Evolutionary conservation across 2,329 filamentous ascomycete genomes (phyloP).

Genomic region (Curvularia sp.): DNA sequence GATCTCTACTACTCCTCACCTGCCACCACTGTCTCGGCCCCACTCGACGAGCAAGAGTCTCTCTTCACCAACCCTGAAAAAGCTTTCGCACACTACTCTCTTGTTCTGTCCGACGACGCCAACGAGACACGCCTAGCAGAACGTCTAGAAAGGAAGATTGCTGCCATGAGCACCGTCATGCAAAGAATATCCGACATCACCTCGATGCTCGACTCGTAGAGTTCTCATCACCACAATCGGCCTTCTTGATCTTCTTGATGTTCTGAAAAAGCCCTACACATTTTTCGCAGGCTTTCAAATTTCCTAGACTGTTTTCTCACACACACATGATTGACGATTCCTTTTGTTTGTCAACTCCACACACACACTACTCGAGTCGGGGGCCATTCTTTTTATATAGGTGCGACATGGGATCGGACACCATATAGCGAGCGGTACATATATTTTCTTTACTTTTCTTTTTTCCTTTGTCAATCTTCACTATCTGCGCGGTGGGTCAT

Average conservation of each 20-base stretch:
- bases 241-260: conserved; percentile 9
- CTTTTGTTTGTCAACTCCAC: conserved; percentile 29
- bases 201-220: conserved; percentile 46
- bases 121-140: conserved; percentile 41
- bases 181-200: conserved; percentile 46
- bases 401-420: conserved; percentile 6
- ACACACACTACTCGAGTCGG: conserved; percentile 15
- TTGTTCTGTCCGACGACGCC: conserved; percentile 66
- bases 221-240: background rate
- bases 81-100: conserved; percentile 65
- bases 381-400: conserved; percentile 15
- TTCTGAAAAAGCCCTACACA: conserved; percentile 5
- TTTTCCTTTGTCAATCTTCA: conserved; percentile 10
- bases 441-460: background rate
- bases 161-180: conserved; percentile 42
- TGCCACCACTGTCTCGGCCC: conserved; percentile 35
- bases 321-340: conserved; percentile 40
- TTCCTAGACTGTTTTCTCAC: conserved; percentile 28
- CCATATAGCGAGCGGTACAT: conserved; percentile 6
- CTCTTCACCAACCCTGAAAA: conserved; percentile 67
- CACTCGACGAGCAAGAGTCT: conserved; percentile 38
- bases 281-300: conserved; percentile 7
- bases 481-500: conserved; percentile 1
- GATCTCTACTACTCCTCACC: conserved; percentile 63
- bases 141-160: conserved; percentile 45